Conservation (phyloP, 106 monocot species). For the Iris macrosiphon region DNA sequence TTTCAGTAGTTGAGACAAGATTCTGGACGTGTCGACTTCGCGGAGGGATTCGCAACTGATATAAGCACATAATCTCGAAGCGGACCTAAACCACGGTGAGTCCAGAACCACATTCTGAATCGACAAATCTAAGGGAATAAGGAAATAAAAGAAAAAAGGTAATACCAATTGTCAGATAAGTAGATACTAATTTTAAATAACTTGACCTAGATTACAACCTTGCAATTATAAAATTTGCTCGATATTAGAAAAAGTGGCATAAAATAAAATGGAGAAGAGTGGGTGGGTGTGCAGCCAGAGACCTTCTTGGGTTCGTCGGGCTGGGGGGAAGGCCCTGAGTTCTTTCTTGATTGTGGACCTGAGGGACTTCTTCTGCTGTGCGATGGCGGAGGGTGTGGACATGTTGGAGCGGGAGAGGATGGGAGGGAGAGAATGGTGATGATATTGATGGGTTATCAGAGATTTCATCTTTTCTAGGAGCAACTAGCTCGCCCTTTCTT, state of each 20-base stretch:
- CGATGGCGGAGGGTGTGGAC: constrained; percentile 13
- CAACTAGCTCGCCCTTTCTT: too few relatives aligned
- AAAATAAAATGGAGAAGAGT: background rate
- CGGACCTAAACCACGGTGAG: constrained; percentile 77
- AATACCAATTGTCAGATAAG: background rate
- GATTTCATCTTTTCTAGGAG: too few relatives aligned
- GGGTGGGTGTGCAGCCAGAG: background rate
- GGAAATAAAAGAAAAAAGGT: constrained; percentile 3
- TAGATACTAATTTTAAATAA: background rate
- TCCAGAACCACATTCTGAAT: constrained; percentile 63
- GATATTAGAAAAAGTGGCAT: background rate
- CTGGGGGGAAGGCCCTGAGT: constrained; percentile 30
- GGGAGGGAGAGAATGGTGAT: background rate
- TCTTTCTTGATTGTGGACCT: constrained; percentile 26
- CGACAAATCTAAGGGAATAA: constrained; percentile 53
- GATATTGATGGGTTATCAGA: too few relatives aligned
- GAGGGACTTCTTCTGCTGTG: constrained; percentile 32
- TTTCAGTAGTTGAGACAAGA: constrained; percentile 57
- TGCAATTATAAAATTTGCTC: background rate
- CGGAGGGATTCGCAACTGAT: constrained; percentile 71
- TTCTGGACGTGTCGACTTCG: constrained; percentile 89
- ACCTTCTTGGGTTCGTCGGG: constrained; percentile 45
- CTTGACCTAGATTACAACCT: background rate
- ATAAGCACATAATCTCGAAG: constrained; percentile 71
- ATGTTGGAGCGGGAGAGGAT: background rate